These are phyloP conservation scores for Tricladium varicosporioides DNA, from an alignment of 2,329 filamentous ascomycete species.

Conservation along the genomic window DNA sequence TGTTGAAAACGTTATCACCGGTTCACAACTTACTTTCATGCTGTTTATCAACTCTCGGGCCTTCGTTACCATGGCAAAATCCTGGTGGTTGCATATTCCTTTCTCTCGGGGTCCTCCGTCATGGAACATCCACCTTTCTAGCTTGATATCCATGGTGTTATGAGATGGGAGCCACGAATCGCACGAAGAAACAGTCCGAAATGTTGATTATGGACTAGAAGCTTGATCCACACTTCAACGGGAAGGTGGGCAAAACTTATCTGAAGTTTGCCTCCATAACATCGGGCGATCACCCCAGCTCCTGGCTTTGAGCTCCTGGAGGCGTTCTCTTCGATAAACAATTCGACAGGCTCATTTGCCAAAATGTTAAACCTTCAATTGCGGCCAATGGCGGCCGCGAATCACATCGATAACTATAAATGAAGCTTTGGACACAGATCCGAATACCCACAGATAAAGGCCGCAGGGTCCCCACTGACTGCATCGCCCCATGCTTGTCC, in stretches of 20 bases:
- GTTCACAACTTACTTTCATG: neutral
- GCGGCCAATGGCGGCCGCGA: neutral
- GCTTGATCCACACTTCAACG: neutral
- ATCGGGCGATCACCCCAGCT: neutral
- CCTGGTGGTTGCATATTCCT: neutral
- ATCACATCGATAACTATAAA: neutral
- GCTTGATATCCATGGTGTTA: no score
- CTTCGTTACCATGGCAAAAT: neutral
- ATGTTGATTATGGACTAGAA: neutral
- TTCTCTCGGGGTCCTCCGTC: neutral
- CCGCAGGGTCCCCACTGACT: no score
- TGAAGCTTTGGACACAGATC: neutral
- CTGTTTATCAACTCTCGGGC: neutral
- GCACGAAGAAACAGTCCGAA: neutral
- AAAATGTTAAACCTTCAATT: neutral
- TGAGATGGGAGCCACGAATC: no score
- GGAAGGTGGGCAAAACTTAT: neutral
- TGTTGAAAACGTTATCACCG: neutral
- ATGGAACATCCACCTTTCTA: neutral
- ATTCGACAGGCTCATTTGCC: neutral
- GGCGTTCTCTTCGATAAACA: neutral
- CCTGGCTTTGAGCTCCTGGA: neutral
- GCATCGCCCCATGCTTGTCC: no score
- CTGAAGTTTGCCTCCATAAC: neutral
- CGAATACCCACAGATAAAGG: no score